A percentile compares a stretch with the other conserved stretches of the same genome.
Conservation (phyloP, 129 eudicot species). For the Flaveria brownii region DNA sequence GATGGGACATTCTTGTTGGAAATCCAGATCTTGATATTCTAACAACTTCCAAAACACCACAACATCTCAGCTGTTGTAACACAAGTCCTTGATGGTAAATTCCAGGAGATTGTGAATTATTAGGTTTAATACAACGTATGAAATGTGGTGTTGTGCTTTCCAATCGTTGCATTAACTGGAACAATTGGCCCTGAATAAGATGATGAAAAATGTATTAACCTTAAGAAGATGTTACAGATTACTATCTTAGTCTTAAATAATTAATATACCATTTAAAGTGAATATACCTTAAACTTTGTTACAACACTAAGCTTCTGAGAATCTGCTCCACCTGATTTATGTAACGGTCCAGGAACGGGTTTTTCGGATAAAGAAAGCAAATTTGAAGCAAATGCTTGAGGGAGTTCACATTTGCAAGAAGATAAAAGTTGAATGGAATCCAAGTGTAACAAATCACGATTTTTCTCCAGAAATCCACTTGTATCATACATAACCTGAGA, state of each 20-base stretch:
- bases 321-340: conserved; percentile 96
- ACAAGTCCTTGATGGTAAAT: conserved; percentile 79
- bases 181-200: conserved; percentile 74
- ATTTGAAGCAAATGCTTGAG: conserved; percentile 55
- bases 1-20: conserved; percentile 93
- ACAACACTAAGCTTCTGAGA: conserved; percentile 95
- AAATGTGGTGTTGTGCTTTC: conserved; percentile 96
- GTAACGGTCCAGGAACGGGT: conserved; percentile 64
- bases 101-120: conserved; percentile 81
- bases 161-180: conserved; percentile 90
- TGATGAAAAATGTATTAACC: neutral
- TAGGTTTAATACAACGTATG: conserved; percentile 96
- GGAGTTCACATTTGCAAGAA: conserved; percentile 55
- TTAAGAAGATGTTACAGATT: neutral
- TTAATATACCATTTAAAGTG: conserved; percentile 2
- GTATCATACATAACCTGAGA: conserved; percentile 60
- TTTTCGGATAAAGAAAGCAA: conserved; percentile 49
- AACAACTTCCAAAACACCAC: conserved; percentile 97
- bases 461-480: conserved; percentile 65
- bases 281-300: conserved; percentile 81
- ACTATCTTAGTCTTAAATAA: neutral
- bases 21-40: conserved; percentile 93
- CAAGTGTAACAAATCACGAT: conserved; percentile 54
- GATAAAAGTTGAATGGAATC: conserved; percentile 65
- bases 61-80: conserved; percentile 83